These are phyloP conservation scores for Cutaneotrichosporon sp. DNA, from an alignment of 1,284 basidiomycete genomes.

Conservation along the genomic window DNA sequence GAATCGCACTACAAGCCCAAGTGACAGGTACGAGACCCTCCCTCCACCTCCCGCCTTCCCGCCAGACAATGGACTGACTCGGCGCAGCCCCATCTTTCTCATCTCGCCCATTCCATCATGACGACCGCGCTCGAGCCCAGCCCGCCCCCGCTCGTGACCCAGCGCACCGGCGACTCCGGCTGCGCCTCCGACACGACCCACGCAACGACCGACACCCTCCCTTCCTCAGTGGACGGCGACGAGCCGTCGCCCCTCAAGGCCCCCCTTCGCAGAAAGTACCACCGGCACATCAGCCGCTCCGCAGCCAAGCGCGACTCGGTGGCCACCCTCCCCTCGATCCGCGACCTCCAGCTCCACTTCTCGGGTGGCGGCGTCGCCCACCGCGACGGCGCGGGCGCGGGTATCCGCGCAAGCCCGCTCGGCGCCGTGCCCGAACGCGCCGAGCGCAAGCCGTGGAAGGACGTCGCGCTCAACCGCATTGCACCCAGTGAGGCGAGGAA, in stretches of 20 bases:
- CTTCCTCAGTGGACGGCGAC: neutral
- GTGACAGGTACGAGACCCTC: neutral
- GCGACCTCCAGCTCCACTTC: constrained; percentile 50
- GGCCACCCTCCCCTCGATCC: constrained; percentile 50
- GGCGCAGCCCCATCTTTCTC: neutral
- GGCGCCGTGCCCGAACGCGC: constrained; percentile 36
- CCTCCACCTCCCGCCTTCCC: neutral
- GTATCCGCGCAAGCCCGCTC: constrained; percentile 29
- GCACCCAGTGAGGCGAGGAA: constrained; percentile 31
- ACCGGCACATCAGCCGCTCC: constrained; percentile 44
- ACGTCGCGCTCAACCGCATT: constrained; percentile 40
- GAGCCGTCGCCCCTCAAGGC: neutral
- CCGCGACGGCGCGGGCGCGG: constrained; percentile 40
- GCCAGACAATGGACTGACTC: neutral
- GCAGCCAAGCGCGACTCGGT: constrained; percentile 52
- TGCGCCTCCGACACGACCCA: constrained; percentile 2
- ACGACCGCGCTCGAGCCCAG: neutral
- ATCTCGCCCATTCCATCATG: neutral
- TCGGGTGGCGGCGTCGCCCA: constrained; percentile 40
- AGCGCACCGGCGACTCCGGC: constrained; percentile 2
- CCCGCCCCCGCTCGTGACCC: neutral
- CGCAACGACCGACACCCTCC: constrained; percentile 6
- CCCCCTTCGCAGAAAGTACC: constrained; percentile 24
- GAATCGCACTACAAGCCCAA: neutral
- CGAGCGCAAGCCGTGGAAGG: constrained; percentile 41